phyloP scores from a whole-genome alignment of 1,139 yeast genomes.

The Geotrichum bryndzae region DNA sequence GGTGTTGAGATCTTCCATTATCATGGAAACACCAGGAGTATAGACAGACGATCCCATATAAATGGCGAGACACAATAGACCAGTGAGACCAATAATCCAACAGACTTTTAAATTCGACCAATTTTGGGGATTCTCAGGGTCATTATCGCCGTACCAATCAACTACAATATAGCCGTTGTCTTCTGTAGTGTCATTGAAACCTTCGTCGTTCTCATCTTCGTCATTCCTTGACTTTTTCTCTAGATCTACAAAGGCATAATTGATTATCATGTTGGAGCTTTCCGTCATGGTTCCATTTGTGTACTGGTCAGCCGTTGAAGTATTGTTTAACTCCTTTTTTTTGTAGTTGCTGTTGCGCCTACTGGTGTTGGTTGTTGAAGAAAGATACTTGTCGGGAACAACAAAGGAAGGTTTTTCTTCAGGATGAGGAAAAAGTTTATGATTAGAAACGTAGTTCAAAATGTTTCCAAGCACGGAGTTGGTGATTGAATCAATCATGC shows the following conservation, averaged over 20 bases:
- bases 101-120: conserved; percentile 44
- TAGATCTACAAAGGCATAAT: background rate
- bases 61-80: conserved; percentile 46
- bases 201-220: background rate
- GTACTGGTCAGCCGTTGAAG: conserved; percentile 7
- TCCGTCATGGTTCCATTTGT: background rate
- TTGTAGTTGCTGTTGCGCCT: background rate
- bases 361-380: background rate
- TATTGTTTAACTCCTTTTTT: background rate
- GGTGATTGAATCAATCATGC: background rate
- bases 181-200: conserved; percentile 1
- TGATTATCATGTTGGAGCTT: background rate
- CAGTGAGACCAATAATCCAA: conserved; percentile 39
- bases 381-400: conserved; percentile 18
- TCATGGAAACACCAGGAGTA: conserved; percentile 47
- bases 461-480: background rate
- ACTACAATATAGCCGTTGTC: conserved; percentile 21
- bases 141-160: conserved; percentile 47
- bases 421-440: too few species aligned
- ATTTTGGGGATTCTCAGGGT: conserved; percentile 54
- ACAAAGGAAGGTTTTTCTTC: conserved; percentile 21
- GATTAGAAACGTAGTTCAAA: too few species aligned
- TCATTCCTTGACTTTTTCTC: too few species aligned
- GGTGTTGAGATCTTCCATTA: conserved; percentile 43
- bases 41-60: conserved; percentile 60